phyloP scores from a whole-genome alignment of 306 rosid species.

The Neltuma alba region DNA sequence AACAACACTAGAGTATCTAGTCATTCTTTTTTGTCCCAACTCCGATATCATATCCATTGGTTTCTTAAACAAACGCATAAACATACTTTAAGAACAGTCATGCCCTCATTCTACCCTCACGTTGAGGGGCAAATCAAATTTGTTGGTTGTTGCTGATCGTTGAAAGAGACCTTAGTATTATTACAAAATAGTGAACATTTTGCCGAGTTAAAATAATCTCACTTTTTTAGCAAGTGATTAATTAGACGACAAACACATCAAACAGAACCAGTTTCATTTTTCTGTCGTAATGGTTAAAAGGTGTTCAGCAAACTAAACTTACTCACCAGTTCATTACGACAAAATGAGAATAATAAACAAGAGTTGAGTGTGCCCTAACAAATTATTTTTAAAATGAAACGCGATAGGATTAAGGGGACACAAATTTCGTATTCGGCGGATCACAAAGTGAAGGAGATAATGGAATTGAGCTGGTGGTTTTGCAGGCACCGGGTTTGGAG shows the following conservation, averaged over 20 bases:
- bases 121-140: no score
- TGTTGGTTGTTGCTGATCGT: no score
- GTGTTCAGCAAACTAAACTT: not conserved
- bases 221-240: not conserved
- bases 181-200: no score
- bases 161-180: no score
- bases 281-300: not conserved
- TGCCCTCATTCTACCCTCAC: no score
- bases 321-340: not conserved
- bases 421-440: not conserved
- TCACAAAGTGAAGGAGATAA: not conserved
- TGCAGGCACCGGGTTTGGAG: not conserved
- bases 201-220: not conserved
- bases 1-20: not conserved
- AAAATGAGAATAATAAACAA: not conserved
- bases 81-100: no score
- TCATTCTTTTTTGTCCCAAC: no score
- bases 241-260: not conserved
- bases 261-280: not conserved
- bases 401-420: not conserved
- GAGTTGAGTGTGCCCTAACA: not conserved
- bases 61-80: no score
- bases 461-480: not conserved
- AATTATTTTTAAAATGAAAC: not conserved
- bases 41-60: no score